A percentile compares a stretch with the other conserved stretches of the same genome.
Evolutionary conservation across 805 yeast genomes (phyloP).

Genomic region (Nadsonia fulvescens): DNA sequence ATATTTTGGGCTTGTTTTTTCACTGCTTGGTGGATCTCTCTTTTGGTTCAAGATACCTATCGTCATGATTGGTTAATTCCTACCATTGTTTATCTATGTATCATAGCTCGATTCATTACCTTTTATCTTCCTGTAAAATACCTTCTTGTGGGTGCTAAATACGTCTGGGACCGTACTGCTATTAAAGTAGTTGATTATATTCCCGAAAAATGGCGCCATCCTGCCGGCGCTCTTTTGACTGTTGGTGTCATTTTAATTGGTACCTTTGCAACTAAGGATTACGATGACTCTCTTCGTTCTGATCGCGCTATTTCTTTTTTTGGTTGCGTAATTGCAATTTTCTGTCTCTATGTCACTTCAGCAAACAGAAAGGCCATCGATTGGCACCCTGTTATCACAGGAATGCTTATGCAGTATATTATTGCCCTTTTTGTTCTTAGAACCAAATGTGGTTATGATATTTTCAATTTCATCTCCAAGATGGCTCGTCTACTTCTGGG

Average conservation of each 20-base stretch:
- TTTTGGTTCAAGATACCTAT: slow-evolving; percentile 29
- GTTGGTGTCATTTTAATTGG: slow-evolving; percentile 33
- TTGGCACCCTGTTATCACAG: slow-evolving; percentile 45
- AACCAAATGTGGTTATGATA: slow-evolving; percentile 40
- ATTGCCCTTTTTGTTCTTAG: slow-evolving; percentile 43
- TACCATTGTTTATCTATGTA: slow-evolving; percentile 30
- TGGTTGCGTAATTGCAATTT: slow-evolving; percentile 31
- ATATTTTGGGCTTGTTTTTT: slow-evolving; percentile 15
- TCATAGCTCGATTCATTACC: slow-evolving; percentile 33
- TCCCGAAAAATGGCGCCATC: slow-evolving; percentile 26
- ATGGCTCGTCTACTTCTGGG: slow-evolving; percentile 38
- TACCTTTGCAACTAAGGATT: slow-evolving; percentile 31
- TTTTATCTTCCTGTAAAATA: slow-evolving; percentile 25
- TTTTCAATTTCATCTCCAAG: slow-evolving; percentile 40
- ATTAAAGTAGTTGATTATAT: slow-evolving; percentile 15
- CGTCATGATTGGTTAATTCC: slow-evolving; percentile 40
- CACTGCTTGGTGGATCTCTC: slow-evolving; percentile 39
- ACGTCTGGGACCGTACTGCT: slow-evolving; percentile 17
- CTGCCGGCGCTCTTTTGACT: slow-evolving; percentile 28
- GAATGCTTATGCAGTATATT: slow-evolving; percentile 40
- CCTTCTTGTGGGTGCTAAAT: slow-evolving; percentile 13
- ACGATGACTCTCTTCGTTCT: slow-evolving; percentile 25
- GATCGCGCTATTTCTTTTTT: slow-evolving; percentile 42
- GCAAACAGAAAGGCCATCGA: slow-evolving; percentile 25
- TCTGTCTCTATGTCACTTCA: slow-evolving; percentile 27